Conservation (phyloP, 1,284 basidiomycete genomes). For the Fomitopsis schrenkii region DNA sequence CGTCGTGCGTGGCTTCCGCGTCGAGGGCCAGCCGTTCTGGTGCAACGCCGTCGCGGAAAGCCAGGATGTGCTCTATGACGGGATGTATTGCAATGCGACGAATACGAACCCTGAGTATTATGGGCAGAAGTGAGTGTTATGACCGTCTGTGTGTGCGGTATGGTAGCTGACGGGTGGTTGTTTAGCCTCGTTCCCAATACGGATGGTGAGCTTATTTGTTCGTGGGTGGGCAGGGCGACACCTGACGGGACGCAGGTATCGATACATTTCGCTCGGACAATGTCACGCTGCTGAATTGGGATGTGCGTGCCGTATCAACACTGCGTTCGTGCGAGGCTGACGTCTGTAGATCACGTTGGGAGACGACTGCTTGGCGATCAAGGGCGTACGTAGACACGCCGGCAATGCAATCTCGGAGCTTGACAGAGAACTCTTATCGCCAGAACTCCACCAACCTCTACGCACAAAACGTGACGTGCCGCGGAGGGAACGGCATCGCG, state of each 20-base stretch:
- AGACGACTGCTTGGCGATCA: constrained; percentile 64
- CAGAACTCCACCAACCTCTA: constrained; percentile 56
- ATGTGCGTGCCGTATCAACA: constrained; percentile 23
- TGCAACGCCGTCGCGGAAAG: constrained; percentile 56
- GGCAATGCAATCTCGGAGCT: not conserved
- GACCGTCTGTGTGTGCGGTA: not conserved
- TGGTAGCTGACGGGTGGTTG: not conserved
- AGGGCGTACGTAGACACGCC: constrained; percentile 39
- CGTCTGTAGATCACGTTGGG: constrained; percentile 43
- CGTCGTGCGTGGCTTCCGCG: constrained; percentile 47
- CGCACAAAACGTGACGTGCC: constrained; percentile 47
- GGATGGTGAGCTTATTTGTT: constrained; percentile 36
- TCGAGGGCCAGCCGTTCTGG: constrained; percentile 65
- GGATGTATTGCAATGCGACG: constrained; percentile 61
- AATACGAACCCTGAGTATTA: constrained; percentile 47
- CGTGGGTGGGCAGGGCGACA: not conserved
- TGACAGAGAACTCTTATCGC: not conserved
- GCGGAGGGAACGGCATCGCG: constrained; percentile 61
- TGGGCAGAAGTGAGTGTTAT: constrained; percentile 42
- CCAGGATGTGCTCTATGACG: constrained; percentile 51
- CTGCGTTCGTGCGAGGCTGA: not conserved
- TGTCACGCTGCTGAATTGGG: constrained; percentile 50
- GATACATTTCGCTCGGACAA: constrained; percentile 56
- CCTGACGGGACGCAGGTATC: constrained; percentile 35
- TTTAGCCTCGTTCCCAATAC: constrained; percentile 60